These are phyloP conservation scores for Sarocladium strictum DNA, from an alignment of 2,329 filamentous ascomycete species.

Conservation along the genomic window DNA sequence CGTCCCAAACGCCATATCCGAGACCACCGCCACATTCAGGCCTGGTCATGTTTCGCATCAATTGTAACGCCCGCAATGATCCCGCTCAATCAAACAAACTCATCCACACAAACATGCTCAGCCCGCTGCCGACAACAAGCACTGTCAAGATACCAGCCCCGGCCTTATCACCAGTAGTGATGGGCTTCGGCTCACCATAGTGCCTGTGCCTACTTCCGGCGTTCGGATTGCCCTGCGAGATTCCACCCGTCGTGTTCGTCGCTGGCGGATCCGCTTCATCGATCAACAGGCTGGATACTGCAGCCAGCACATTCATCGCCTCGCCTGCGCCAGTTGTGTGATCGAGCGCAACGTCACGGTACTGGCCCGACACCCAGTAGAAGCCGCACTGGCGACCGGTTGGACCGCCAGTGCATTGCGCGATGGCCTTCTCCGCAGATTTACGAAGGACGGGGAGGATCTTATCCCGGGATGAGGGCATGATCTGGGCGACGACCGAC, in stretches of 20 bases:
- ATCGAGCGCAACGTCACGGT: conserved; percentile 37
- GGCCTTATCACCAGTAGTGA: conserved; percentile 11
- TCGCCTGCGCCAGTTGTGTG: conserved; percentile 52
- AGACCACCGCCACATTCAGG: neutral
- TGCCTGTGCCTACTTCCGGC: conserved; percentile 24
- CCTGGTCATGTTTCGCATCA: conserved; percentile 1
- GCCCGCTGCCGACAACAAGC: conserved; percentile 33
- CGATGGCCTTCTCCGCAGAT: conserved; percentile 43
- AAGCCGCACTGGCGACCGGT: conserved; percentile 40
- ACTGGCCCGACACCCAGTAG: conserved; percentile 40
- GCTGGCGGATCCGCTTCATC: conserved; percentile 32
- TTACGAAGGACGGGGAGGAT: conserved; percentile 41
- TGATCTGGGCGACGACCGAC: conserved; percentile 39
- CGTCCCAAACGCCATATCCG: neutral
- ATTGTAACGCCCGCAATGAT: neutral
- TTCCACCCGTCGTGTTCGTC: conserved; percentile 45
- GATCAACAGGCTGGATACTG: conserved; percentile 46
- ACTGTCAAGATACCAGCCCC: conserved; percentile 16
- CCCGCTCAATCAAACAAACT: conserved; percentile 19
- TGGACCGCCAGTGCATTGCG: conserved; percentile 35
- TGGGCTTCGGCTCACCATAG: neutral
- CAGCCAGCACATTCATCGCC: conserved; percentile 50
- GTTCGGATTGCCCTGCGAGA: conserved; percentile 34
- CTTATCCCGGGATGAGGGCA: conserved; percentile 37
- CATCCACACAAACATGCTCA: conserved; percentile 43